A percentile compares a stretch with the other conserved stretches of the same genome.
phyloP scores from a whole-genome alignment of 495 filamentous ascomycete genomes.

The Penicillium cinerascens region DNA sequence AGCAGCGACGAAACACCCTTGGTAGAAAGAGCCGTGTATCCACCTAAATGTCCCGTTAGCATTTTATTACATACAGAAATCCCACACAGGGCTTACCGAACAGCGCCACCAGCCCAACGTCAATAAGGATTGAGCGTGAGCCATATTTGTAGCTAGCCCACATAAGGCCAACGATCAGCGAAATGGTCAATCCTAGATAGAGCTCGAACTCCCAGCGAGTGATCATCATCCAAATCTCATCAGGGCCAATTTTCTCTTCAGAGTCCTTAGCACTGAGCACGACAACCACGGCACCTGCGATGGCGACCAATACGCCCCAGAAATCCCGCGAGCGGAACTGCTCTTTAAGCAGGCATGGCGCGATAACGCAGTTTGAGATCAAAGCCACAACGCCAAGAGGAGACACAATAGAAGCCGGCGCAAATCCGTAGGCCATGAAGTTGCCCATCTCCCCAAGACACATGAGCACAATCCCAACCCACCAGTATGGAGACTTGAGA shows the following conservation, averaged over 20 bases:
- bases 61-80: not conserved
- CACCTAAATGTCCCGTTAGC: constrained; percentile 54
- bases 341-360: constrained; percentile 89
- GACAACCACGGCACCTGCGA: constrained; percentile 85
- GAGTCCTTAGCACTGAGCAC: constrained; percentile 87
- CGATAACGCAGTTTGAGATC: constrained; percentile 94
- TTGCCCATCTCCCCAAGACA: constrained; percentile 91
- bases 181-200: constrained; percentile 73
- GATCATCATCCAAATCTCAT: constrained; percentile 86
- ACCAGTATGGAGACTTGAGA: constrained; percentile 91
- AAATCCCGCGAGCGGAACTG: constrained; percentile 80
- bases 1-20: constrained; percentile 95
- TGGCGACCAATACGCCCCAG: constrained; percentile 79
- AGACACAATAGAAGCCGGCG: constrained; percentile 97
- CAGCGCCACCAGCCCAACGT: constrained; percentile 86
- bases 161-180: constrained; percentile 70
- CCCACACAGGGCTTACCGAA: constrained; percentile 68
- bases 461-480: constrained; percentile 88
- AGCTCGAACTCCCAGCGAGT: constrained; percentile 86
- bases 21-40: constrained; percentile 91
- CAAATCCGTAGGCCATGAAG: constrained; percentile 96
- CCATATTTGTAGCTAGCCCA: constrained; percentile 82
- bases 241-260: constrained; percentile 86
- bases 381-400: constrained; percentile 92
- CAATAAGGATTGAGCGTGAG: constrained; percentile 79